Evolutionary conservation across 2,329 filamentous ascomycete species (phyloP).

Genomic region (Colletotrichum eremochloae): DNA sequence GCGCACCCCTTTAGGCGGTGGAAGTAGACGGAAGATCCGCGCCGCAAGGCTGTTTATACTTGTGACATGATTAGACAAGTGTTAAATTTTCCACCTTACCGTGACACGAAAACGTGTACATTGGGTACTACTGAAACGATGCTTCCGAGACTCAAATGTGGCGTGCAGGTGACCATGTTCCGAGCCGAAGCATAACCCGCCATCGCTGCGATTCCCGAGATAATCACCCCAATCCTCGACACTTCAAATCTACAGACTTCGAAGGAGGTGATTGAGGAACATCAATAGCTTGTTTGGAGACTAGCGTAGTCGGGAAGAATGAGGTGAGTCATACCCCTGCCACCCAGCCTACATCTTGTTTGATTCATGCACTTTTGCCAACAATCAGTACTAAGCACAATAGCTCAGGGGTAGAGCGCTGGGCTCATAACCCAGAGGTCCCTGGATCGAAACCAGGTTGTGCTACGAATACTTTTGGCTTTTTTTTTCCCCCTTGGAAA

Average conservation of each 20-base stretch:
- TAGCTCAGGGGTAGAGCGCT: slow-evolving; percentile 39
- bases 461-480: neutral
- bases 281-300: neutral
- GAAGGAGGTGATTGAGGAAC: neutral
- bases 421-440: slow-evolving; percentile 42
- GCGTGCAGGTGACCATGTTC: neutral
- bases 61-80: neutral
- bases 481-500: neutral
- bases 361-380: fast-evolving
- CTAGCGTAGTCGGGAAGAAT: neutral
- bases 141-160: neutral
- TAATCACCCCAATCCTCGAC: neutral
- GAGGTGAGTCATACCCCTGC: neutral
- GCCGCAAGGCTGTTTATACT: neutral
- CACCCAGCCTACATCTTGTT: fast-evolving
- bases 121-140: neutral
- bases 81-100: neutral
- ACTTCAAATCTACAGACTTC: neutral
- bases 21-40: neutral
- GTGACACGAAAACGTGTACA: neutral
- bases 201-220: neutral
- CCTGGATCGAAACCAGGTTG: slow-evolving; percentile 42
- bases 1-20: slow-evolving; percentile 49
- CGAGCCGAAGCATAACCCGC: neutral
- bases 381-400: neutral